Conservation (phyloP, 345 rosid genomes). For the Eucalyptus camaldulensis region DNA sequence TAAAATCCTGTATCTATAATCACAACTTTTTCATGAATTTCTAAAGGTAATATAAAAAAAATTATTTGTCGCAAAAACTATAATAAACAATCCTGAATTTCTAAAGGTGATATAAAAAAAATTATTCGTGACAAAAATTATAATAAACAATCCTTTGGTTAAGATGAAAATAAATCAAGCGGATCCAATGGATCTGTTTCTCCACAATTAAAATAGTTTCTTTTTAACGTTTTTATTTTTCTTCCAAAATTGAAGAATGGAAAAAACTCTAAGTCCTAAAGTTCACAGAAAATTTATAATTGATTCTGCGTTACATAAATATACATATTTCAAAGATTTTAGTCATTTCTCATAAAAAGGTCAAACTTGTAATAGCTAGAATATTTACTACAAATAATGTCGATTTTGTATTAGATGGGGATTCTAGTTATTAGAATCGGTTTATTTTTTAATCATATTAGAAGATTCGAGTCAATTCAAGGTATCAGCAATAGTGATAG, state of each 20-base stretch:
- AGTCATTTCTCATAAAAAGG: neutral
- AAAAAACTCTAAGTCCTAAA: neutral
- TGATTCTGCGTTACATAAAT: rapidly evolving
- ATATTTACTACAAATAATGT: neutral
- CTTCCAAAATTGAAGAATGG: neutral
- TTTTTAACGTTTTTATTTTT: neutral
- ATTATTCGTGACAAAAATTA: neutral
- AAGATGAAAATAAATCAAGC: neutral
- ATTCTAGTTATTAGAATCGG: neutral
- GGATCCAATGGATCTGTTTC: neutral
- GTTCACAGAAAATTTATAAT: neutral
- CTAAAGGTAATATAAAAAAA: neutral
- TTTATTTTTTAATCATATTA: neutral
- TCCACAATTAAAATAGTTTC: neutral
- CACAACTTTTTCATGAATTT: neutral
- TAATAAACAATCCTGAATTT: neutral
- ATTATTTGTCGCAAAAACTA: neutral
- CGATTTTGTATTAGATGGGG: neutral
- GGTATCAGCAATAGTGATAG: neutral
- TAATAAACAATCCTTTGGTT: neutral
- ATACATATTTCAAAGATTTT: neutral
- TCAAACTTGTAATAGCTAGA: neutral
- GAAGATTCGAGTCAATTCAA: neutral
- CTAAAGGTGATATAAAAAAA: neutral
- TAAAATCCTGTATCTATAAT: neutral